phyloP scores from a whole-genome alignment of 1,284 basidiomycete species.

The Irpex sp. region DNA sequence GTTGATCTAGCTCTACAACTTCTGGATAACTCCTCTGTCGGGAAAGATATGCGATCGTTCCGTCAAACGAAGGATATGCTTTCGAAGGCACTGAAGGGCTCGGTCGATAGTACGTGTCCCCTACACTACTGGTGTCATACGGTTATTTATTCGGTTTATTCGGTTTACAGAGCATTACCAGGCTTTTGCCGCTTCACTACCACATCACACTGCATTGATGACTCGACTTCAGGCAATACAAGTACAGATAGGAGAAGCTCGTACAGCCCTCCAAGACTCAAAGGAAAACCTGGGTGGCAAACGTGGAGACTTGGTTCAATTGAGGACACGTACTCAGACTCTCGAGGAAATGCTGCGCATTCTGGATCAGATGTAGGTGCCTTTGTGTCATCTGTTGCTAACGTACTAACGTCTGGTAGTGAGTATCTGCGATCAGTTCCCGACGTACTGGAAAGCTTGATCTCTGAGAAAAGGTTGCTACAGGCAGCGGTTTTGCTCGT shows the following conservation, averaged over 20 bases:
- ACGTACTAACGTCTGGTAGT: conserved; percentile 37
- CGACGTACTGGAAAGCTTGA: conserved; percentile 89
- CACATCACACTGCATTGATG: conserved; percentile 79
- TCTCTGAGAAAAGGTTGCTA: conserved; percentile 92
- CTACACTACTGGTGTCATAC: neutral
- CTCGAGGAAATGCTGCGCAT: conserved; percentile 90
- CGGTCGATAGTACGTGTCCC: conserved; percentile 70
- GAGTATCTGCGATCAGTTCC: conserved; percentile 91
- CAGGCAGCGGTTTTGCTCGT: conserved; percentile 89
- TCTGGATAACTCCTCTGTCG: conserved; percentile 67
- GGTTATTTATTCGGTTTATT: conserved; percentile 1
- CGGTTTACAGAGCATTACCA: conserved; percentile 73
- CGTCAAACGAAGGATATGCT: conserved; percentile 71
- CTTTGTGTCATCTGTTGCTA: neutral
- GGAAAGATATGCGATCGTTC: conserved; percentile 75
- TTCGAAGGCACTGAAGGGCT: conserved; percentile 75
- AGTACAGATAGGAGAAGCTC: conserved; percentile 69
- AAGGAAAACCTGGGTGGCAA: conserved; percentile 77
- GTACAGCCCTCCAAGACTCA: conserved; percentile 70
- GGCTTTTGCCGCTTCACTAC: conserved; percentile 86
- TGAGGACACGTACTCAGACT: conserved; percentile 80
- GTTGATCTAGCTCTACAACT: conserved; percentile 88
- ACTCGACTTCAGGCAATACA: conserved; percentile 71
- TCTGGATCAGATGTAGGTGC: conserved; percentile 83
- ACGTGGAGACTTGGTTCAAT: conserved; percentile 80